phyloP scores from a whole-genome alignment of 305 asterid species.

The Fraxinus velutina region DNA sequence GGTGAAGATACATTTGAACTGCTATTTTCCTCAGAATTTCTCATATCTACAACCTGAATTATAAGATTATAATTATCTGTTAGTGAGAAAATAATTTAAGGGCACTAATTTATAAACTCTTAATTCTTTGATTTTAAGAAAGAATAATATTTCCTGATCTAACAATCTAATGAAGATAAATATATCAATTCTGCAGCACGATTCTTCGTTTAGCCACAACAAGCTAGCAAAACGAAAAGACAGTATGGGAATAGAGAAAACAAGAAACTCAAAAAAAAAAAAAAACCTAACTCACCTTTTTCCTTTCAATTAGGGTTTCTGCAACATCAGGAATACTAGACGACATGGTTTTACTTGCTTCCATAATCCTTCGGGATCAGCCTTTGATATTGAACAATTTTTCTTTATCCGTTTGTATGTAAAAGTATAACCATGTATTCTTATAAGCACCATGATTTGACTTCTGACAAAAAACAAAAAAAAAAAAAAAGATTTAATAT shows the following conservation, averaged over 20 bases:
- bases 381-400: not conserved
- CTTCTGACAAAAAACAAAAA: not conserved
- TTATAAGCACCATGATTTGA: slow-evolving; percentile 26
- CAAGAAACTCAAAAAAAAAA: not conserved
- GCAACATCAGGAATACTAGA: not conserved
- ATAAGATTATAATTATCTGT: not conserved
- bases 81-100: not conserved
- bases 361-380: not conserved
- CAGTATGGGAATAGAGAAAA: not conserved
- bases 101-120: not conserved
- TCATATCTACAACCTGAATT: not conserved
- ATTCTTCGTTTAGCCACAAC: not conserved
- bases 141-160: too few relatives aligned
- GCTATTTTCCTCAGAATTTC: not conserved
- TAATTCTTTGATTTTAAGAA: too few relatives aligned
- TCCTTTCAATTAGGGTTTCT: slow-evolving; percentile 21
- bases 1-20: not conserved
- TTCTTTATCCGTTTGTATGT: not conserved
- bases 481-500: not conserved
- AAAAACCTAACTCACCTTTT: slow-evolving; percentile 11
- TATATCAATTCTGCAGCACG: not conserved
- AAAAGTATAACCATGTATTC: not conserved
- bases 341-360: slow-evolving; percentile 11
- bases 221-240: not conserved
- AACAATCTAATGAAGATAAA: too few relatives aligned